These are phyloP conservation scores for Candida dajiaensis DNA, from an alignment of 805 yeast species.

Conservation along the genomic window DNA sequence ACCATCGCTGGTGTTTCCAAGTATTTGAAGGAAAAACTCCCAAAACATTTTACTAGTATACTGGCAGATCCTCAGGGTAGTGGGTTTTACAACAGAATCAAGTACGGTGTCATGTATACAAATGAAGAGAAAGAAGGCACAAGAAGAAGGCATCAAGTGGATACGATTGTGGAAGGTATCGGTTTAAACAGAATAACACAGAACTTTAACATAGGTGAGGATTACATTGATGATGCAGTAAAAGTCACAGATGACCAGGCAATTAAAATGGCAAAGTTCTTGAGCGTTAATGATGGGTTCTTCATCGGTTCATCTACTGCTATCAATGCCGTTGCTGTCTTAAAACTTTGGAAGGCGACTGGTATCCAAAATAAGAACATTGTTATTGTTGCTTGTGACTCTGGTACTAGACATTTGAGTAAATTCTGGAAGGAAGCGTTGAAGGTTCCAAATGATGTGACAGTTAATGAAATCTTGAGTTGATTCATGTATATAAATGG, in stretches of 20 bases:
- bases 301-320: slow-evolving; percentile 95
- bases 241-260: slow-evolving; percentile 80
- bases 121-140: slow-evolving; percentile 86
- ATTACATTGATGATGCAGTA: slow-evolving; percentile 67
- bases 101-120: slow-evolving; percentile 92
- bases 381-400: slow-evolving; percentile 86
- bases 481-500: neutral
- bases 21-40: slow-evolving; percentile 50
- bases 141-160: slow-evolving; percentile 92
- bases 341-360: slow-evolving; percentile 42
- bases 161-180: slow-evolving; percentile 89
- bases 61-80: slow-evolving; percentile 96
- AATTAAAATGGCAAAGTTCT: slow-evolving; percentile 76
- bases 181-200: slow-evolving; percentile 84
- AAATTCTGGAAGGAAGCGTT: slow-evolving; percentile 84
- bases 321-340: slow-evolving; percentile 87
- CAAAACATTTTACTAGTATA: slow-evolving; percentile 38
- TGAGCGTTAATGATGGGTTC: slow-evolving; percentile 79
- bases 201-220: slow-evolving; percentile 71
- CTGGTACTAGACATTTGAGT: slow-evolving; percentile 84
- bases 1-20: slow-evolving; percentile 89
- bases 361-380: slow-evolving; percentile 54
- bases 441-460: slow-evolving; percentile 25
- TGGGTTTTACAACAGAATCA: slow-evolving; percentile 80
- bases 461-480: slow-evolving; percentile 29